Evolutionary conservation across 2,329 filamentous ascomycete species (phyloP), one percentile per base, ranked within the genome.

Genomic region (Aspergillus ochraceus): DNA sequence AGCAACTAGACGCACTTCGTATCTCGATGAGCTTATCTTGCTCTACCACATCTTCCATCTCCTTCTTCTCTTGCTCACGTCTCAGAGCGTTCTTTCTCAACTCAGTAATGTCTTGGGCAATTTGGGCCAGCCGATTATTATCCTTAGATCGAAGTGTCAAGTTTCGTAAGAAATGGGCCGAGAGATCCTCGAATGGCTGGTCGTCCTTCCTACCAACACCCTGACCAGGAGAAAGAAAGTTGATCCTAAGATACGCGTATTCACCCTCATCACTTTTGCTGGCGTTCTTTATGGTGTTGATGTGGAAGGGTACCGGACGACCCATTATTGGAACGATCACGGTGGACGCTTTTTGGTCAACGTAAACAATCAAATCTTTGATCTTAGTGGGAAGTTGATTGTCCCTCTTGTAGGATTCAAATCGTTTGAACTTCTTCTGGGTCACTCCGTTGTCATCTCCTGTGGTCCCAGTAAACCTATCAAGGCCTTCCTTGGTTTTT

Each of bases 41-140:
- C 77, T 98, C 95, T 6, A 99, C 93, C 22, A 99, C 95, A 76
- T 99, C 95, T 74, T 99, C 95, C 90, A 99, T 90, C 69, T 99
- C 94, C 80, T 99, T 99, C 86, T 98, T 97, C 78, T 97, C 94
- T 71, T 97, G 93, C 76, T 99, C 95, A 69, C 92, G 90, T 77
- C 96, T 93, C 47, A 91, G 86, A 5, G 91, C 88, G 67, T 94
- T 91, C 74, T 95, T 96, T 81, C 97, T 96, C 82, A 99, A 89
- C 71, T 97, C 95, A 11, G 92, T 94, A 69, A 99, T 98, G 71
- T 96, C 91, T 62, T 90, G 90, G 12, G 92, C 90, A 66, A 99
- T 95, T 70, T 96, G 91, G 60, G 91, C 89, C 74, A 99, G 92
- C 63, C 94, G 88, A 62, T 92, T 87, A 60, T 92, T 89, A 72